phyloP scores from a whole-genome alignment of 1,139 yeast species.

The Blastobotrys buckinghamii region DNA sequence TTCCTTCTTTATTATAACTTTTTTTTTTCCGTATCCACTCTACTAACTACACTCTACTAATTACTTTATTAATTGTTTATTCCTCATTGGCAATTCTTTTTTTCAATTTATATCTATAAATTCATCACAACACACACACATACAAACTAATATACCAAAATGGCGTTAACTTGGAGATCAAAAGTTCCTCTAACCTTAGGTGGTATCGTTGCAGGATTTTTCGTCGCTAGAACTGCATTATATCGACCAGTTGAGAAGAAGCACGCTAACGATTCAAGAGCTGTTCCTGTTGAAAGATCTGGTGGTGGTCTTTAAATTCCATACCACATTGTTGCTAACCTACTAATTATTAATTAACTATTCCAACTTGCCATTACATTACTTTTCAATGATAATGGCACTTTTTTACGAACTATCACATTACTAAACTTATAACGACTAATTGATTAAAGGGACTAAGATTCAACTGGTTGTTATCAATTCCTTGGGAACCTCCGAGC shows the following conservation, averaged over 20 bases:
- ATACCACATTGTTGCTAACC: too few species aligned
- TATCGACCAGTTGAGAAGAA: conserved; percentile 25
- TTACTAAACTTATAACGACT: too few species aligned
- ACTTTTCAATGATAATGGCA: too few species aligned
- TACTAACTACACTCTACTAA: not conserved
- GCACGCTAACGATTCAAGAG: conserved; percentile 19
- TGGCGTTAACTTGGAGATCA: conserved; percentile 18
- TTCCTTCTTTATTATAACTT: not conserved
- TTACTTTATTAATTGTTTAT: not conserved
- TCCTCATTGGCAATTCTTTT: not conserved
- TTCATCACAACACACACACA: not conserved
- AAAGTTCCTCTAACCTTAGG: conserved; percentile 22
- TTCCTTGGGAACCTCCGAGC: too few species aligned
- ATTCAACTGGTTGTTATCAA: too few species aligned
- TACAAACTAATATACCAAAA: not conserved
- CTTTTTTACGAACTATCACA: too few species aligned
- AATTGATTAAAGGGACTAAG: too few species aligned
- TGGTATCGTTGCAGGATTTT: conserved; percentile 20
- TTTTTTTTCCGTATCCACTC: not conserved
- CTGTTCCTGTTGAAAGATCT: conserved; percentile 26
- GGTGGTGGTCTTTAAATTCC: conserved; percentile 26
- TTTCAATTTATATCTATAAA: not conserved
- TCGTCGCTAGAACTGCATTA: conserved; percentile 22
- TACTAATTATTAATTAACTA: too few species aligned
- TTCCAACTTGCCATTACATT: too few species aligned